Conservation (phyloP, 2,329 filamentous ascomycete species). For the Fusarium veterinarium region DNA sequence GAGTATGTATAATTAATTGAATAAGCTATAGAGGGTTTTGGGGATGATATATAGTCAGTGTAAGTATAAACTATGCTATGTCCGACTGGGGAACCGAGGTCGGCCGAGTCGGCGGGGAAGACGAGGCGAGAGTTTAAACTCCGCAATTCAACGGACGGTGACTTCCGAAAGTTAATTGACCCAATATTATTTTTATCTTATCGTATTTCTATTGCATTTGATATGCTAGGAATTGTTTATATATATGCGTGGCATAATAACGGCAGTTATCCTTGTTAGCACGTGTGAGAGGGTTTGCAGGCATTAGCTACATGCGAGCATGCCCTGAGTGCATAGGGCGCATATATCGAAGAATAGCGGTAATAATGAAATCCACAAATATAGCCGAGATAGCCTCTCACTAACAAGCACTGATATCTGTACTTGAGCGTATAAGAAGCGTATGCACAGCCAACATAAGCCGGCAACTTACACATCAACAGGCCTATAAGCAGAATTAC, state of each 20-base stretch:
- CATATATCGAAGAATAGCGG: not conserved
- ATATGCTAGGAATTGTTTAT: not conserved
- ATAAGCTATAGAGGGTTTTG: not conserved
- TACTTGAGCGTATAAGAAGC: not conserved
- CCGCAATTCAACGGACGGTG: not conserved
- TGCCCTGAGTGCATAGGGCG: not conserved
- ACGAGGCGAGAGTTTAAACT: not conserved
- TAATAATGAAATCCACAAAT: not conserved
- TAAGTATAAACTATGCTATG: not conserved
- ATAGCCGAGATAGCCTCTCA: not conserved
- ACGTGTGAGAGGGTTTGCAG: not conserved
- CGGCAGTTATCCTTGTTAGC: constrained; percentile 2
- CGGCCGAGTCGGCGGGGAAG: constrained; percentile 28
- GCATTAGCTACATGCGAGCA: not conserved
- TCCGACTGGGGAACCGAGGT: constrained; percentile 17
- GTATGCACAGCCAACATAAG: not conserved
- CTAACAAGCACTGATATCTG: not conserved
- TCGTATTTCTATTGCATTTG: not conserved
- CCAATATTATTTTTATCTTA: not conserved
- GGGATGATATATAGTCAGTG: not conserved
- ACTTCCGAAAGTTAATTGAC: not conserved
- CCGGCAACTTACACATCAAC: not conserved
- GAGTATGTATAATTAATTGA: not conserved
- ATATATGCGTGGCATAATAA: not conserved
- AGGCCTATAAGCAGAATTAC: not conserved